Conservation (phyloP, 805 yeast genomes). For the Starmerella sirachaensis region DNA sequence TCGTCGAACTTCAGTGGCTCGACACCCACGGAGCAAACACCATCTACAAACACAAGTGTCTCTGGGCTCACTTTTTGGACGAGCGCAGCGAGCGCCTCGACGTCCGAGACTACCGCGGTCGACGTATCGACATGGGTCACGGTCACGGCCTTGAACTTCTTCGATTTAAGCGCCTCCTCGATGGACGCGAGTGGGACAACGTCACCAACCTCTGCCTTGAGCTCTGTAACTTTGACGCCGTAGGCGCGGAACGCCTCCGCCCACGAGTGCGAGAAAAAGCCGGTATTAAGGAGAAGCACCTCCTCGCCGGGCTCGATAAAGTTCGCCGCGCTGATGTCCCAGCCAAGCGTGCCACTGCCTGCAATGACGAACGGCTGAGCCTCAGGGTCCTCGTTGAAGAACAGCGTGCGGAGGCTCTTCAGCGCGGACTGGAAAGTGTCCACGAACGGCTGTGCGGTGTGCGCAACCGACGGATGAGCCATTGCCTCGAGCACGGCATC, state of each 20-base stretch:
- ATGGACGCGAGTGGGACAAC: slow-evolving; percentile 46
- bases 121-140: slow-evolving; percentile 95
- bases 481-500: slow-evolving; percentile 68
- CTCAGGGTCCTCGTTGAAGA: slow-evolving; percentile 51
- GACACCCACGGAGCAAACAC: slow-evolving; percentile 88
- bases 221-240: slow-evolving; percentile 61
- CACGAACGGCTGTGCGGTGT: slow-evolving; percentile 76
- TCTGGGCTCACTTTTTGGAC: slow-evolving; percentile 61
- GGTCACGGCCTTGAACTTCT: slow-evolving; percentile 56
- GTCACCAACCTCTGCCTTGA: slow-evolving; percentile 65
- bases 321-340: slow-evolving; percentile 83
- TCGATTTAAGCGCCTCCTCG: slow-evolving; percentile 41
- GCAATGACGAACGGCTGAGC: slow-evolving; percentile 73
- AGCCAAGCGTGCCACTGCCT: slow-evolving; percentile 91
- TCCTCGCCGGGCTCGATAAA: slow-evolving; percentile 52
- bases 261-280: slow-evolving; percentile 73
- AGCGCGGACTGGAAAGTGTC: slow-evolving; percentile 59
- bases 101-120: slow-evolving; percentile 77
- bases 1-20: slow-evolving; percentile 74
- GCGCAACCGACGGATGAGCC: slow-evolving; percentile 78
- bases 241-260: slow-evolving; percentile 63
- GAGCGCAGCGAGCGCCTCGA: slow-evolving; percentile 47
- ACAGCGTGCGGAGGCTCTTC: slow-evolving; percentile 55
- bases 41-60: slow-evolving; percentile 76
- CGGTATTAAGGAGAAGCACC: slow-evolving; percentile 76